phyloP scores from a whole-genome alignment of 306 rosid species.

The Bauhinia variegata region DNA sequence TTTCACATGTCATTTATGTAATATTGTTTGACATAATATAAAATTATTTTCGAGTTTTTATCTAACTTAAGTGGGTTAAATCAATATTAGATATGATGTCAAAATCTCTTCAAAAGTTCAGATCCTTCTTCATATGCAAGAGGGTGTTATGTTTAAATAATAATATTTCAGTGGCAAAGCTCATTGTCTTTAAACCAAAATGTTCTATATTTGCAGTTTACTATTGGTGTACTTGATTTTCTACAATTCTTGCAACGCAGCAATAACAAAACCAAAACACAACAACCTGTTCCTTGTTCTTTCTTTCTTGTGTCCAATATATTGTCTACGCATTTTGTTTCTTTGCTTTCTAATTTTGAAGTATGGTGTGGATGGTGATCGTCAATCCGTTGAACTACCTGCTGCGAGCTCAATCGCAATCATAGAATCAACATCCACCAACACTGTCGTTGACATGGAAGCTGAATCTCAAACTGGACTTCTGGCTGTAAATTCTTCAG shows the following conservation, averaged over 20 bases:
- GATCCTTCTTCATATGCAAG: too few species aligned
- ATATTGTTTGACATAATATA: too few species aligned
- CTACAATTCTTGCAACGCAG: too few species aligned
- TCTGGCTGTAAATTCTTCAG: slow-evolving; percentile 22
- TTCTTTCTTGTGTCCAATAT: neutral
- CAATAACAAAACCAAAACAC: too few species aligned
- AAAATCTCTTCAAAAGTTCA: too few species aligned
- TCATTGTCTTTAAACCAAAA: neutral
- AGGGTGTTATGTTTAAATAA: too few species aligned
- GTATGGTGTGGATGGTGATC: slow-evolving; percentile 28
- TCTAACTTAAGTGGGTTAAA: neutral
- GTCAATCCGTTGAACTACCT: slow-evolving; percentile 18
- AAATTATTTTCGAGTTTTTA: too few species aligned
- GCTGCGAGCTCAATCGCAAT: slow-evolving; percentile 40
- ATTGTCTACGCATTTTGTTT: slow-evolving; percentile 24
- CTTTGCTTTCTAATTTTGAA: slow-evolving; percentile 12
- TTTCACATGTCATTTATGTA: too few species aligned
- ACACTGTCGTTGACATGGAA: slow-evolving; percentile 21
- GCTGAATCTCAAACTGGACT: neutral
- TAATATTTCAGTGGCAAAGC: neutral
- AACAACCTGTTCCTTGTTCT: neutral
- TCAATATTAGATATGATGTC: neutral
- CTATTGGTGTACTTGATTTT: too few species aligned
- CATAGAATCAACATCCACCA: slow-evolving; percentile 27
- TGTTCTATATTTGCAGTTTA: slow-evolving; percentile 1